Evolutionary conservation across 2,329 filamentous ascomycete species (phyloP).

Genomic region (Aaosphaeria pasadenensis): DNA sequence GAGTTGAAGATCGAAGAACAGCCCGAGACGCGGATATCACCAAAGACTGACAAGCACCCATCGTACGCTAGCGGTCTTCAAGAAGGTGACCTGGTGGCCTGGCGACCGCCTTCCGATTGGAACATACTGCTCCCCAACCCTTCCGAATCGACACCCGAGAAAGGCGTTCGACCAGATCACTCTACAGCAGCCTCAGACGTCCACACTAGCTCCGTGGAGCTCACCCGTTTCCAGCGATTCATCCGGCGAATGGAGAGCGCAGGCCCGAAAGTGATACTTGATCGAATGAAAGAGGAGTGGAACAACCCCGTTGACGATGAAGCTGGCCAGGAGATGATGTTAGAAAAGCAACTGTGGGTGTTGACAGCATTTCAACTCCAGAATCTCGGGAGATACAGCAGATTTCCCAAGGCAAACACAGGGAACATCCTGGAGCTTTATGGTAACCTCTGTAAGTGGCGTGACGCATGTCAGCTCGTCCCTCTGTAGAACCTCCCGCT

Average conservation of each 20-base stretch:
- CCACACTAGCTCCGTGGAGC: constrained; percentile 11
- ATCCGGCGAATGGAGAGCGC: constrained; percentile 56
- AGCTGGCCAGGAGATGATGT: constrained; percentile 48
- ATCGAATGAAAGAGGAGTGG: constrained; percentile 52
- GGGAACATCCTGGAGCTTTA: constrained; percentile 38
- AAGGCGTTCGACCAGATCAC: constrained; percentile 15
- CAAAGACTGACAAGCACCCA: constrained; percentile 3
- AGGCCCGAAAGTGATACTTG: constrained; percentile 51
- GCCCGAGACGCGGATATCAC: constrained; percentile 2
- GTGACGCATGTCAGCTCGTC: not conserved
- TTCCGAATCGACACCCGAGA: constrained; percentile 1
- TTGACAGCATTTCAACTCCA: constrained; percentile 52
- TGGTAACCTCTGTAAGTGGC: constrained; percentile 37
- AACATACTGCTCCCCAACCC: constrained; percentile 23
- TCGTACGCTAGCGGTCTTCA: constrained; percentile 10
- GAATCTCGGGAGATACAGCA: constrained; percentile 20
- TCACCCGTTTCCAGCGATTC: constrained; percentile 50
- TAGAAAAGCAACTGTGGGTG: constrained; percentile 62
- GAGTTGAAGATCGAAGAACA: constrained; percentile 17
- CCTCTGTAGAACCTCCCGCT: constrained; percentile 6
- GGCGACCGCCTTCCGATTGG: constrained; percentile 32
- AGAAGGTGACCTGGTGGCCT: constrained; percentile 14
- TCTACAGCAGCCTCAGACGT: constrained; percentile 15
- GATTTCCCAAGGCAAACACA: constrained; percentile 23
- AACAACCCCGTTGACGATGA: constrained; percentile 39